phyloP scores from a whole-genome alignment of 2,329 filamentous ascomycete species.

The Magnaporthiopsis incrustans region DNA sequence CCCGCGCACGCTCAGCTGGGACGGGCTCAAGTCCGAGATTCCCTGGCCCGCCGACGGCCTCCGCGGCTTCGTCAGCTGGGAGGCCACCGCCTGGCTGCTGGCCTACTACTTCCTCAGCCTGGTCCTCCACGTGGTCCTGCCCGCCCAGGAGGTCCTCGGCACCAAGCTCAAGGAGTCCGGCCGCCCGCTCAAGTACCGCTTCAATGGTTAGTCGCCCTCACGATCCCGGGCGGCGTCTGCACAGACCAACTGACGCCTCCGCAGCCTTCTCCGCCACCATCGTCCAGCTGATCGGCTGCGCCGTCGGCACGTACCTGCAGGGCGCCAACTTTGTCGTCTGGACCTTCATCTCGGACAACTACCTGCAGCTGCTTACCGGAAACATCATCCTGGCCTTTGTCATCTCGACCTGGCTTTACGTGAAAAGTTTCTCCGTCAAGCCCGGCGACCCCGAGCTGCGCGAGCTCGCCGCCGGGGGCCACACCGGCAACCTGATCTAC shows the following conservation, averaged over 20 bases:
- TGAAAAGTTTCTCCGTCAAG: slow-evolving; percentile 70
- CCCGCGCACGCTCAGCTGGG: slow-evolving; percentile 33
- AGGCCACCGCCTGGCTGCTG: slow-evolving; percentile 53
- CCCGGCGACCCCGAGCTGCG: slow-evolving; percentile 59
- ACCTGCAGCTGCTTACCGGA: slow-evolving; percentile 69
- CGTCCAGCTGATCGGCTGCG: slow-evolving; percentile 57
- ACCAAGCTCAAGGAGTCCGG: slow-evolving; percentile 55
- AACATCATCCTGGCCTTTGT: slow-evolving; percentile 66
- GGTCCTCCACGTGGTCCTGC: slow-evolving; percentile 65
- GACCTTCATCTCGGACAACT: slow-evolving; percentile 85
- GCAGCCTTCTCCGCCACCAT: slow-evolving; percentile 64
- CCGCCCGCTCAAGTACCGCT: slow-evolving; percentile 67
- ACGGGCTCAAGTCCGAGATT: slow-evolving; percentile 36
- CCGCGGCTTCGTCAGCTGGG: slow-evolving; percentile 58
- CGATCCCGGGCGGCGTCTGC: neutral
- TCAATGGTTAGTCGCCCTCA: slow-evolving; percentile 51
- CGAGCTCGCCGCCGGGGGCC: slow-evolving; percentile 69
- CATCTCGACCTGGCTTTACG: slow-evolving; percentile 67
- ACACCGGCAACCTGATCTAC: slow-evolving; percentile 73
- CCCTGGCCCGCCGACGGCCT: slow-evolving; percentile 59
- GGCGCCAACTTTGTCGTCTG: slow-evolving; percentile 75
- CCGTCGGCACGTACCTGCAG: slow-evolving; percentile 61
- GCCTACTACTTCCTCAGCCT: slow-evolving; percentile 69
- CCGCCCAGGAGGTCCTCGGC: slow-evolving; percentile 62
- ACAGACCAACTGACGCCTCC: neutral